Evolutionary conservation across 1,139 yeast species (phyloP), one percentile per base, ranked within the genome.

Genomic region (Saccharomyces hybrid): DNA sequence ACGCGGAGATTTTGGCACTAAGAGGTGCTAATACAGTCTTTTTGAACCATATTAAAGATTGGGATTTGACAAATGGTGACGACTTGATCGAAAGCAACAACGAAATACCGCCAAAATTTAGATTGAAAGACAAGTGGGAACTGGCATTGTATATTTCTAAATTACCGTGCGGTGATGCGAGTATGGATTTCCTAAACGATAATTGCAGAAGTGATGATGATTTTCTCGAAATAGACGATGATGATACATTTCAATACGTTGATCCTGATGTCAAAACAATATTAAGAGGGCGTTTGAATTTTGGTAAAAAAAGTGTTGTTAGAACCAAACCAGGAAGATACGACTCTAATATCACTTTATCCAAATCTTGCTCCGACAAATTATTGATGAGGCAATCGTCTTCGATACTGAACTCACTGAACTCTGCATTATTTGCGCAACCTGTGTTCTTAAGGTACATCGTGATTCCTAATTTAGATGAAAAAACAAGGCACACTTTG

Each of bases 101-200:
- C 30, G 32, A 20, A 11, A 38, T 30, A 13, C 48, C 48, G 3
- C 23, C 20, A 1, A 14, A 27, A 13, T 78, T 62, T 59, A 58
- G 52, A 44, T 59, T 82, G 51, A 74, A 68, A 46, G 55, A 63
- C 0, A 73, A 68, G 4, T 66, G 79, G 47, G 61, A 73, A 53
- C 67, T 88, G 48, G 85, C 82, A 0, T 65, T 91, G 55, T 87
- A 84, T 59, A 75, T 88, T 1, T 84, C 95, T 5, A 95, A 88
- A 59, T 78, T 88, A 0, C 98, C 98, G 0, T 91, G 99, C 73
- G 99, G 99, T 0, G 98, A 91, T 67, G 84, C 89, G 0, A 86
- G 95, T 6, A 79, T 89, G 82, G 77, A 76, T 30, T 57, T 67
- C 5, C 56, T 75, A 4, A 63, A 66, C 20, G 69, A 67, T 42